Base-by-base conservation (phyloP, 768 basidiomycete genomes). In the Mrakia gelida region DNA sequence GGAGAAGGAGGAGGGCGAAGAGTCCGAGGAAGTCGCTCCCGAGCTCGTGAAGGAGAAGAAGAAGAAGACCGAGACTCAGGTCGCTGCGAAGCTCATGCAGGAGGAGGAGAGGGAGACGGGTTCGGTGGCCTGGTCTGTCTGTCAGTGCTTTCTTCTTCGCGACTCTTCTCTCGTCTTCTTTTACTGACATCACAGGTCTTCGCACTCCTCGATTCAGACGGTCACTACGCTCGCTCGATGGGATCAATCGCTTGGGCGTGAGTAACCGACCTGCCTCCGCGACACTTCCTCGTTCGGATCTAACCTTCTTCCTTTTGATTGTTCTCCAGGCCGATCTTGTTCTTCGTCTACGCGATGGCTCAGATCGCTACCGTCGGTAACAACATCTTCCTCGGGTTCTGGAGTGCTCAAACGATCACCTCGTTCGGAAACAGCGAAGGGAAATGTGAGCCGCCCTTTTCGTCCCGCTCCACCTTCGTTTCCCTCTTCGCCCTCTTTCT, bases 351-450 rank as follows among this genome's bases (percentile, higher is more conserved):
- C 11, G 80, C 86, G 7, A 68, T 90, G 0, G 83, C 83, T 16
- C 89, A 92, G 82, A 86, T 82, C 1, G 85, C 88, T 84, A 86
- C 83, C 81, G 91, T 92, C 45, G 88, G 87, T 0, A 90, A 88
- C 80, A 90, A 88, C 45, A 82, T 93, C 6, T 89, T 91, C 85
- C 86, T 93, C 28, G 91, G 91, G 0, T 92, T 90, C 80, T 93
- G 92, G 92, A 89, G 90, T 0, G 86, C 86, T 0, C 77, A 85
- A 26, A 87, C 85, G n/a, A 87, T 92, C 26, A 78, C 80, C 8
- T 87, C 88, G 2, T 90, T 92, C 81, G 82, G 38, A n/a, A 34
- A 54, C 38, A 43, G 56, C 5, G 88, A 91, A 82, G 88, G 87
- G 0, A 85, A 89, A 49, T 93, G 59, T 56, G n/a, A 56, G 56